Evolutionary conservation across 2,329 filamentous ascomycete genomes (phyloP).

Genomic region (Phoma sp.): DNA sequence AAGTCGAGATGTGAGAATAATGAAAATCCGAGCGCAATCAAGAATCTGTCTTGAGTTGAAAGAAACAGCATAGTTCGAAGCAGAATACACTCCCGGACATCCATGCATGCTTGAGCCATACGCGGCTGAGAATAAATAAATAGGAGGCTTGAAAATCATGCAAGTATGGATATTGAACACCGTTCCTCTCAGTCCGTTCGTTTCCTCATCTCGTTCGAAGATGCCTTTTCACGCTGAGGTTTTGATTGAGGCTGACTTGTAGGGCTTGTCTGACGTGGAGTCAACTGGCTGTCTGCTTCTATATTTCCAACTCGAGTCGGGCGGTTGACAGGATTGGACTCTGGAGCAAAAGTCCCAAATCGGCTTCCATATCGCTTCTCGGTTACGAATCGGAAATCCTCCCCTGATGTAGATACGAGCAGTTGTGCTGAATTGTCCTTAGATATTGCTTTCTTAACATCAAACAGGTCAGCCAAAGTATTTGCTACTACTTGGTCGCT

Average conservation of each 20-base stretch:
- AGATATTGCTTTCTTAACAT: constrained; percentile 19
- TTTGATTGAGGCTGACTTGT: neutral
- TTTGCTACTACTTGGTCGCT: constrained; percentile 16
- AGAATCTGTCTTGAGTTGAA: too few relatives aligned
- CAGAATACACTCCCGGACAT: too few relatives aligned
- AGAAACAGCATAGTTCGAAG: too few relatives aligned
- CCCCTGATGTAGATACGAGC: constrained; percentile 2
- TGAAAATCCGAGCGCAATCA: too few relatives aligned
- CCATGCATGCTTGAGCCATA: too few relatives aligned
- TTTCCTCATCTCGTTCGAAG: constrained; percentile 9
- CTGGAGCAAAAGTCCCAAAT: constrained; percentile 10
- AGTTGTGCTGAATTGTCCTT: constrained; percentile 12
- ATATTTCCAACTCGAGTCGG: neutral
- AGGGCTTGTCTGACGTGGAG: neutral
- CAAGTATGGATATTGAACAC: neutral
- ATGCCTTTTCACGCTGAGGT: neutral
- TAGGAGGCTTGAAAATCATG: too few relatives aligned
- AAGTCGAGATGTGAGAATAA: too few relatives aligned
- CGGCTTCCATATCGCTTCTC: constrained; percentile 13
- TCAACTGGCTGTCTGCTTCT: neutral
- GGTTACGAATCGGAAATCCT: constrained; percentile 4
- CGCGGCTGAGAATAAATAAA: too few relatives aligned
- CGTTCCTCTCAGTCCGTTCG: neutral
- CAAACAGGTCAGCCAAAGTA: constrained; percentile 18
- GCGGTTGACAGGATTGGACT: neutral